Evolutionary conservation across 306 rosid species (phyloP), one percentile per base, ranked within the genome.

Genomic region (Lathyrus tuberosus): DNA sequence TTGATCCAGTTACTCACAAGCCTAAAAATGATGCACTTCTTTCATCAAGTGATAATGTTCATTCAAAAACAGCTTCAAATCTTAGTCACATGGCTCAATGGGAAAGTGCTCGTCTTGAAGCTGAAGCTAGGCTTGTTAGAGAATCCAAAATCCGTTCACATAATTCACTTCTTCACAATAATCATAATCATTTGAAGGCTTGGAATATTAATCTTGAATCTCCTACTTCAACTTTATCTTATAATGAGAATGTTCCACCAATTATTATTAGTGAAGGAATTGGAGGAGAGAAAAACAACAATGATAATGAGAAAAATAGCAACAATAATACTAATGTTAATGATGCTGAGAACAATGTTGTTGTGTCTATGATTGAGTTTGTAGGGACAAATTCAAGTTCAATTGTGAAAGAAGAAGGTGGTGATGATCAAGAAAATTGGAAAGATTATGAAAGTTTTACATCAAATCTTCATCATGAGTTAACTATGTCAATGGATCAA

Each of bases 101-200:
- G 99, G 99, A 95, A 43, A 95, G 99, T 71, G 99, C 99, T 35
- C 83, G 99, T 5, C 97, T 95, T 11, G 99, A 95, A 86, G 99
- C 99, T 26, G 99, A 95, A 78, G 97, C 99, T 9, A 80, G 99
- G 44, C 86, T 95, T 5, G 99, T 91, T 8, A 78, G 99, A 54
- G 99, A 95, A 73, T 95, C 99, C 7, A 95, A 83, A 72, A 76
- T 91, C 7, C 89, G 89, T 9, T 79, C 91, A 3, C 86, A 86
- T 49, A n/a, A 53, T 82, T 22, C 10, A 7, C 60, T 22, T 22
- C 24, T 17, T 51, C 57, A 51, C 9, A 18, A 51, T 51, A 51
- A 51, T 51, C 17, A 35, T 35, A 35, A 8, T 47, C 57, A 51
- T 18, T 51, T 51, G 57, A 51, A 51, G 69, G 74, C 69, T n/a